Evolutionary conservation across 1,284 basidiomycete species (phyloP), one percentile per base, ranked within the genome.

Genomic region (Rhizoctonia solani): DNA sequence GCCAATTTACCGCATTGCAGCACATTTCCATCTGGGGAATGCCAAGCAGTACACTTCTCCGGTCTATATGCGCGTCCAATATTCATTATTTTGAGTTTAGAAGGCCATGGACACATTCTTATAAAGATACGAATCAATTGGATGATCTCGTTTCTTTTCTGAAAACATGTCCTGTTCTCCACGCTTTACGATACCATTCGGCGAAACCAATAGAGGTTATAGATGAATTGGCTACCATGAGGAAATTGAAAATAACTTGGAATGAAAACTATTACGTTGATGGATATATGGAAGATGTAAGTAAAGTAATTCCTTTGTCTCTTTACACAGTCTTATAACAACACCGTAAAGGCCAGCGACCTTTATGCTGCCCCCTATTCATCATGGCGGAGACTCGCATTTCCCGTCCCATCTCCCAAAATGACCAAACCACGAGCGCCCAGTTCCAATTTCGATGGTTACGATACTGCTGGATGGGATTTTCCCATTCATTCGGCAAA

Each of bases 271-370:
- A 61, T 39, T 50, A 37, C n/a, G 21, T 61, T 30, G 58, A 61
- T 30, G 58, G 46, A 13, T 61, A 61, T 34, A 61, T 61, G 58
- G 58, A 61, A 25, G 58, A 61, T 47, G 58, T 61, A 46, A 21
- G 58, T 61, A 13, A 25, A 13, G n/a, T n/a, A n/a, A n/a, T n/a
- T n/a, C n/a, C n/a, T n/a, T n/a, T n/a, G n/a, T n/a, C n/a, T n/a
- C n/a, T n/a, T n/a, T n/a, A n/a, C n/a, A n/a, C n/a, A n/a, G n/a
- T n/a, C n/a, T n/a, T n/a, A n/a, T n/a, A n/a, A n/a, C n/a, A 59
- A 21, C 8, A 21, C 50, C n/a, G 25, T 11, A 3, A 32, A 61
- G 58, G 46, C 58, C 16, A 44, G 58, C 16, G 58, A 61, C 25
- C 39, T 61, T 39, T 46, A 34, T 13, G 58, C 58, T 4, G 19